Evolutionary conservation across 495 filamentous ascomycete genomes (phyloP).

Genomic region (Cercophora scortea): DNA sequence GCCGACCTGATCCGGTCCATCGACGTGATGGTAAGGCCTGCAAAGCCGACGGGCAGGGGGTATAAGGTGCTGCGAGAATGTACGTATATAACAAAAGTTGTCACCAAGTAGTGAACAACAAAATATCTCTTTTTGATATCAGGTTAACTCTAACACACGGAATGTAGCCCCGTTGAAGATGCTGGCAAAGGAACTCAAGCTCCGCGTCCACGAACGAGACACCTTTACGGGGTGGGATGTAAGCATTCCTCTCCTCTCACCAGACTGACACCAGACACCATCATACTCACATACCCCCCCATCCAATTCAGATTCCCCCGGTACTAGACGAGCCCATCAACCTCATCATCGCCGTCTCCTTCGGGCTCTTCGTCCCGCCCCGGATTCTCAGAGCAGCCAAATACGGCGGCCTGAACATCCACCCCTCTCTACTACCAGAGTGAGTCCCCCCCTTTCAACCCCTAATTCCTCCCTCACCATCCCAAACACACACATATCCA

Average conservation of each 20-base stretch:
- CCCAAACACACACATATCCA: too few species aligned
- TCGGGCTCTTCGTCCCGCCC: constrained; percentile 80
- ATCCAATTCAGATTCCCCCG: constrained; percentile 43
- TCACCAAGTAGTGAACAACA: not conserved
- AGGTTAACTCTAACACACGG: not conserved
- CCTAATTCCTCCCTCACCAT: not conserved
- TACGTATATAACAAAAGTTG: constrained; percentile 25
- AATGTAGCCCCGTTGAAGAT: constrained; percentile 63
- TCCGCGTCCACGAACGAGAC: constrained; percentile 66
- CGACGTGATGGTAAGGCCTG: constrained; percentile 76
- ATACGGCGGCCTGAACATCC: constrained; percentile 89
- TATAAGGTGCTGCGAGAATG: constrained; percentile 63
- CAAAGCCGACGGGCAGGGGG: constrained; percentile 67
- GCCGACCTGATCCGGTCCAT: constrained; percentile 64
- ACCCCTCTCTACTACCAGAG: constrained; percentile 90
- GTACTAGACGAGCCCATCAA: constrained; percentile 52
- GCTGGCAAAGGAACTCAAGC: constrained; percentile 50
- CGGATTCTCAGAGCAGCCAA: constrained; percentile 57
- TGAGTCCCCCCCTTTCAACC: constrained; percentile 25
- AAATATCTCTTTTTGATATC: not conserved
- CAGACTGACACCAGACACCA: too few species aligned
- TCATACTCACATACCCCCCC: not conserved
- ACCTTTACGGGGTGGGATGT: constrained; percentile 79
- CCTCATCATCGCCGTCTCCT: constrained; percentile 90
- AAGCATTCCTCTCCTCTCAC: constrained; percentile 9